Evolutionary conservation across 1,139 yeast genomes (phyloP).

Genomic region (Diutina sp.): DNA sequence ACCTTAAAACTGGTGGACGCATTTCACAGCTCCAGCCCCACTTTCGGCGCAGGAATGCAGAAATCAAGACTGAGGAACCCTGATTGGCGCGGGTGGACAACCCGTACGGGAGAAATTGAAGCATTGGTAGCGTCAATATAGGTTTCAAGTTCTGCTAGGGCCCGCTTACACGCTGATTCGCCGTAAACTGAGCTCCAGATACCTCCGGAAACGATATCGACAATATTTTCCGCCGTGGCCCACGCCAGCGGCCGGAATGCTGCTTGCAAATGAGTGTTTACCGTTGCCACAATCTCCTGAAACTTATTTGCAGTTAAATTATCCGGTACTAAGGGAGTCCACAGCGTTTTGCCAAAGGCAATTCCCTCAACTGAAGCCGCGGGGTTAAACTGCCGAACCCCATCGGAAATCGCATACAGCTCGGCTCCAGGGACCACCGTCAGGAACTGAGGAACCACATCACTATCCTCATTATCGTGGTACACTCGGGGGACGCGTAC

Average conservation of each 20-base stretch:
- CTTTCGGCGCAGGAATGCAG: background rate
- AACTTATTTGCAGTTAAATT: background rate
- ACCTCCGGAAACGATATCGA: background rate
- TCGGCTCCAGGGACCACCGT: background rate
- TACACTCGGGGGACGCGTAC: background rate
- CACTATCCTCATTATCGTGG: background rate
- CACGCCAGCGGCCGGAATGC: background rate
- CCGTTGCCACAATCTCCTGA: background rate
- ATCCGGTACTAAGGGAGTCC: background rate
- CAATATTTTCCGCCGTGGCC: background rate
- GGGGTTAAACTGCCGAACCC: background rate
- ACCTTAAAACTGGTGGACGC: too few species aligned
- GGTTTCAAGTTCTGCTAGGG: background rate
- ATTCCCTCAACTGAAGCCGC: background rate
- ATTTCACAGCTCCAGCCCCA: too few species aligned
- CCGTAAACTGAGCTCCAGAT: background rate
- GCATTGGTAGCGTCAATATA: background rate
- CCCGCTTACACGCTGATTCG: background rate
- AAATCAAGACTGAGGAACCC: background rate
- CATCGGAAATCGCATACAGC: background rate
- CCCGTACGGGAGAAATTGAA: background rate
- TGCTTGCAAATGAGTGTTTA: background rate
- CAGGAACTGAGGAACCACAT: background rate
- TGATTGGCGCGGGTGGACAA: background rate
- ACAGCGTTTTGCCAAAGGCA: background rate